Percentiles rank a stretch among this genome's conserved stretches.
These are phyloP conservation scores for Ogataea allantospora DNA, from an alignment of 805 yeast genomes.

Conservation along the genomic window DNA sequence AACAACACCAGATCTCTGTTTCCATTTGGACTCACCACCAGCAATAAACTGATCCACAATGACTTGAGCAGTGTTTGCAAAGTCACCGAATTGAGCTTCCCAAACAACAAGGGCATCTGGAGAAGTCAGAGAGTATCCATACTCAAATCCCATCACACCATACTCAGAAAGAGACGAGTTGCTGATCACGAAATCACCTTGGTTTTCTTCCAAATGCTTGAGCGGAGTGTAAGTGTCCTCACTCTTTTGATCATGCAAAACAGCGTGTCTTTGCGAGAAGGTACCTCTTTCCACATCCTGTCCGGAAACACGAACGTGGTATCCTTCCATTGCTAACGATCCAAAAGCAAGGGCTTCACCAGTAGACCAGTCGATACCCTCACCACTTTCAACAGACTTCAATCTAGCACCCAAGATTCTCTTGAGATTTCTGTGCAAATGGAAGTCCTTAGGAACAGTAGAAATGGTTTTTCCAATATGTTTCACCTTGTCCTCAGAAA, in stretches of 20 bases:
- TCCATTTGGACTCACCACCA: conserved; percentile 98
- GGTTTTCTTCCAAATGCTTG: conserved; percentile 72
- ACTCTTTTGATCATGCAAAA: conserved; percentile 89
- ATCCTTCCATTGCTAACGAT: conserved; percentile 86
- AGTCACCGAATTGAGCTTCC: conserved; percentile 99
- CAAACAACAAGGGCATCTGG: conserved; percentile 97
- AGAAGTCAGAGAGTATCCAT: conserved; percentile 95
- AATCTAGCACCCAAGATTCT: conserved; percentile 87
- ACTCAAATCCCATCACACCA: conserved; percentile 99
- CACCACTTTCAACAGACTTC: conserved; percentile 80
- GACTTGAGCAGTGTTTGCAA: conserved; percentile 99
- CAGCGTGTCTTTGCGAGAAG: conserved; percentile 98
- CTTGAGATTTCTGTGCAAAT: conserved; percentile 91
- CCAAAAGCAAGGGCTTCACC: conserved; percentile 99
- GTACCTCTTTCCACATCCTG: conserved; percentile 99
- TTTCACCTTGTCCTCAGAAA: conserved; percentile 66
- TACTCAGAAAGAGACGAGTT: conserved; percentile 97
- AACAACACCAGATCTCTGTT: conserved; percentile 96
- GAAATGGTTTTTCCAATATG: conserved; percentile 77
- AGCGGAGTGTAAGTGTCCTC: conserved; percentile 85
- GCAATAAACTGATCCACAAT: conserved; percentile 95
- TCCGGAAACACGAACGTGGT: conserved; percentile 95
- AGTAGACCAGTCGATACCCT: conserved; percentile 98
- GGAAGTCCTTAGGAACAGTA: conserved; percentile 82
- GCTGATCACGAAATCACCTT: conserved; percentile 82